Conservation (phyloP, 2,329 filamentous ascomycete genomes). For the Talaromyces islandicus region DNA sequence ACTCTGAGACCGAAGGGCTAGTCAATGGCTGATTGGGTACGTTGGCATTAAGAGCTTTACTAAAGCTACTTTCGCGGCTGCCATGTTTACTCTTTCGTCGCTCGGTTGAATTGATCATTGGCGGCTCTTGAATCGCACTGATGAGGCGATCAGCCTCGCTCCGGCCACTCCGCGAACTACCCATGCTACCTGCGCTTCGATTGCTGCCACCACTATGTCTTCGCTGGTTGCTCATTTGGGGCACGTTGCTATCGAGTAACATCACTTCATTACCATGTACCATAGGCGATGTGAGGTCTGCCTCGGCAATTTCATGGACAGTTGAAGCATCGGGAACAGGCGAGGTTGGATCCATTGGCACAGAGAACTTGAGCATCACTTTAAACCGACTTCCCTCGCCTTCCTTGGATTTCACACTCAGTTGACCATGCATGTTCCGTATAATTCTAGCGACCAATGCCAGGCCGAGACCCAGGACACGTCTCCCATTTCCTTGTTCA, state of each 20-base stretch:
- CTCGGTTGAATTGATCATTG: conserved; percentile 11
- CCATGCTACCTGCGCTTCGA: conserved; percentile 25
- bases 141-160: conserved; percentile 38
- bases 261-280: conserved; percentile 34
- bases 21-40: neutral
- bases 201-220: conserved; percentile 21
- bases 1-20: neutral
- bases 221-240: conserved; percentile 11
- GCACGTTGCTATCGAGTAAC: conserved; percentile 24
- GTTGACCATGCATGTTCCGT: conserved; percentile 83
- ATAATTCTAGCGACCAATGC: conserved; percentile 81
- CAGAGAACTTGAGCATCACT: conserved; percentile 68
- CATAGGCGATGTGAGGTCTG: conserved; percentile 24
- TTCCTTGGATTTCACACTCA: conserved; percentile 76
- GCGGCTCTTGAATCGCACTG: conserved; percentile 35
- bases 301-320: conserved; percentile 16
- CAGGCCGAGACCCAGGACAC: conserved; percentile 71
- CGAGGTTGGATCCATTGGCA: conserved; percentile 42
- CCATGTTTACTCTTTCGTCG: neutral
- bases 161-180: conserved; percentile 28
- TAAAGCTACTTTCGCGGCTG: neutral
- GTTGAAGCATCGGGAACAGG: neutral
- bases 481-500: conserved; percentile 24
- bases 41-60: neutral
- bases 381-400: conserved; percentile 78